Conservation (phyloP, 148 eudicot species). For the Fagopyrum esculentum region DNA sequence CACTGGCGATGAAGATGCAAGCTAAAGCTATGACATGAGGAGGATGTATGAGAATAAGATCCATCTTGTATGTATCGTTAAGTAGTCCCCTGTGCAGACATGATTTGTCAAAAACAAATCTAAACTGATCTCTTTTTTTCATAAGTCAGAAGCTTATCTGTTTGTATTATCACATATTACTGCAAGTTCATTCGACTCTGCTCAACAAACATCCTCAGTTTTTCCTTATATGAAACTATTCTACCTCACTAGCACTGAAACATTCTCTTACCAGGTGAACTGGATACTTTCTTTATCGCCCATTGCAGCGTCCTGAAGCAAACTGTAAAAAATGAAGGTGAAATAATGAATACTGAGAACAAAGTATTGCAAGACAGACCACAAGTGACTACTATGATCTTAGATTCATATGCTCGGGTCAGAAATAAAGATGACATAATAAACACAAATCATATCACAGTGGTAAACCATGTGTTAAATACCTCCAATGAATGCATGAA, state of each 20-base stretch:
- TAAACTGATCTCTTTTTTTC: background rate
- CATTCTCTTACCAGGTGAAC: slow-evolving; percentile 58
- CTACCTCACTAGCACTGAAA: background rate
- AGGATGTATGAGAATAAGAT: slow-evolving; percentile 84
- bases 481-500: background rate
- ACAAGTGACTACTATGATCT: background rate
- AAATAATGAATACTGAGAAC: background rate
- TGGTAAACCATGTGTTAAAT: background rate
- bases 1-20: slow-evolving; percentile 91
- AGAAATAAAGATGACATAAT: background rate
- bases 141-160: background rate
- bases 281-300: slow-evolving; percentile 54
- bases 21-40: slow-evolving; percentile 93
- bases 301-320: slow-evolving; percentile 95
- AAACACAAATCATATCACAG: background rate
- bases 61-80: slow-evolving; percentile 97
- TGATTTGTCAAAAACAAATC: background rate
- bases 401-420: background rate
- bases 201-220: background rate
- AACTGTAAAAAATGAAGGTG: slow-evolving; percentile 24
- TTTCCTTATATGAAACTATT: background rate
- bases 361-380: background rate
- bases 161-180: background rate
- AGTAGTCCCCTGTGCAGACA: slow-evolving; percentile 66
- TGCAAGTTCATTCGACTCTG: background rate